A percentile compares a stretch with the other conserved stretches of the same genome.
Conservation (phyloP, 192 early-diverging fungal species). For the Coemansia interrupta region DNA sequence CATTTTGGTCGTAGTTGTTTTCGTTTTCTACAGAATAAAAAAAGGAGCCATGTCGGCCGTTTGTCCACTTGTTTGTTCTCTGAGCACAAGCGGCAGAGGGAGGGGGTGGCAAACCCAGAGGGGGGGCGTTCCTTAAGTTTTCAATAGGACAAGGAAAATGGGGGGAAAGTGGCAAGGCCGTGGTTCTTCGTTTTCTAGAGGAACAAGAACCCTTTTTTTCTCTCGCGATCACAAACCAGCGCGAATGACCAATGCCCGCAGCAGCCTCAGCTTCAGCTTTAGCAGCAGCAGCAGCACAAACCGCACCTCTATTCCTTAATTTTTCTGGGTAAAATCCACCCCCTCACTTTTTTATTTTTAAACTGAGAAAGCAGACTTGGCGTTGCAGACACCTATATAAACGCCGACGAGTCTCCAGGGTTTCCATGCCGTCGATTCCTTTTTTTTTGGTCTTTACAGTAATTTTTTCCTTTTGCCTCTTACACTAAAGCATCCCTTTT, state of each 20-base stretch:
- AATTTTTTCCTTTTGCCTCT: too few species aligned
- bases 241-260: slow-evolving; percentile 5
- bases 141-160: not conserved
- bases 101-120: slow-evolving; percentile 6
- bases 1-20: not conserved
- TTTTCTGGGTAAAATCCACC: slow-evolving; percentile 10
- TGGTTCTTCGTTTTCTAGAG: slow-evolving; percentile 1
- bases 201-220: slow-evolving; percentile 6
- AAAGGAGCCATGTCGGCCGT: not conserved
- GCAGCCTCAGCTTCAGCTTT: too few species aligned
- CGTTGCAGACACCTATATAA: slow-evolving; percentile 1
- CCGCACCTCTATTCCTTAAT: slow-evolving; percentile 4
- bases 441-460: slow-evolving; percentile 2
- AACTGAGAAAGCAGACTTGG: slow-evolving; percentile 1
- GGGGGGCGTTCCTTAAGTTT: slow-evolving; percentile 4
- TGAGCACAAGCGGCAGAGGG: slow-evolving; percentile 4
- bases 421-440: not conserved
- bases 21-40: slow-evolving; percentile 3
- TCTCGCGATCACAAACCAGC: slow-evolving; percentile 5
- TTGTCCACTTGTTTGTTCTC: slow-evolving; percentile 2
- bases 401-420: slow-evolving; percentile 2
- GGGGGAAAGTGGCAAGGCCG: slow-evolving; percentile 2
- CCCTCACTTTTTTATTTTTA: slow-evolving; percentile 1
- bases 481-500: too few species aligned
- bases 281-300: slow-evolving; percentile 1